phyloP scores from a whole-genome alignment of 1,284 basidiomycete genomes.

The Rhodofomes roseus region DNA sequence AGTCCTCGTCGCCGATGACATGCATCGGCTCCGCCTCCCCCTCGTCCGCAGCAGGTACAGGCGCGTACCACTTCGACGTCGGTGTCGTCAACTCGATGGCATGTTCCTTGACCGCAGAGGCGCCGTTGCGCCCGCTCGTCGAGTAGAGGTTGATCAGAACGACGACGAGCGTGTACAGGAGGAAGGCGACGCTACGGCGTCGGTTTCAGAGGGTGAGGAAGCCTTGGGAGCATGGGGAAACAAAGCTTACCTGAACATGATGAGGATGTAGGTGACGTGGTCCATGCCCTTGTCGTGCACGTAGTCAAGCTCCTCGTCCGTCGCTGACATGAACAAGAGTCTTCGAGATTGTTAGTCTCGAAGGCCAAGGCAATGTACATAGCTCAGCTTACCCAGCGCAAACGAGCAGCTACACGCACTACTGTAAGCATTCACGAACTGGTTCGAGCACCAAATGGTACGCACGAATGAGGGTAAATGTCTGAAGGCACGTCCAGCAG shows the following conservation, averaged over 20 bases:
- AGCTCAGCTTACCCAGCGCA: constrained; percentile 5
- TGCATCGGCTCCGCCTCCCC: constrained; percentile 22
- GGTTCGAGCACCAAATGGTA: no score
- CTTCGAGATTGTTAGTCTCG: constrained; percentile 25
- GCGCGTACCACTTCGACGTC: constrained; percentile 27
- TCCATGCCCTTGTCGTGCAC: constrained; percentile 74
- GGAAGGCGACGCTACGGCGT: constrained; percentile 57
- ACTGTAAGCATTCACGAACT: background rate
- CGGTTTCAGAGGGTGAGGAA: constrained; percentile 28
- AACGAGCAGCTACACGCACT: constrained; percentile 1
- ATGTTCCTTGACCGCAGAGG: constrained; percentile 17
- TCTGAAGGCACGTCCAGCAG: constrained; percentile 64
- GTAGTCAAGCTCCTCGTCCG: constrained; percentile 81
- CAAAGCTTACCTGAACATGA: constrained; percentile 66
- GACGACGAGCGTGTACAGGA: constrained; percentile 71
- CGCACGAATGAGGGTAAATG: constrained; percentile 85
- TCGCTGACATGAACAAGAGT: constrained; percentile 85
- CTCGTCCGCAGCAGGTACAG: constrained; percentile 24
- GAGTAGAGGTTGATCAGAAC: constrained; percentile 55
- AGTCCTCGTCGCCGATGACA: constrained; percentile 33
- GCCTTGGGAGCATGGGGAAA: background rate
- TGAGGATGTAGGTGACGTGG: constrained; percentile 84
- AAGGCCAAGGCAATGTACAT: background rate
- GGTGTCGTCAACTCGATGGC: constrained; percentile 30
- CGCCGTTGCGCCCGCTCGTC: constrained; percentile 58